These are phyloP conservation scores for Pythium phragmitis DNA, from an alignment of 352 stramenopile species.

Conservation along the genomic window DNA sequence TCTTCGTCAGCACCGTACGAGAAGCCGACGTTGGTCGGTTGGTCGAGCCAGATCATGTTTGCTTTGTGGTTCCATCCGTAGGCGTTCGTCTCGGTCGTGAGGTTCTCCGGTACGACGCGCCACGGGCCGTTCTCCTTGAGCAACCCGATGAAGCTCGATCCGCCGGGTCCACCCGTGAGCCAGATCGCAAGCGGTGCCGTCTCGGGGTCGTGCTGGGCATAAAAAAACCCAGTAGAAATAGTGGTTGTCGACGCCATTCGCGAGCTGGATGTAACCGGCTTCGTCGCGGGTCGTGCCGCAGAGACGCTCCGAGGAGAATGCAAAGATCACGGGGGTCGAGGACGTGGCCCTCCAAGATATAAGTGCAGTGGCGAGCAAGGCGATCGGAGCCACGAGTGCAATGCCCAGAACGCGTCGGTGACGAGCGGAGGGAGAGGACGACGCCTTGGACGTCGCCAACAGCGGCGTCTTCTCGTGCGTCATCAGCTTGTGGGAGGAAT, in stretches of 20 bases:
- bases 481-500: neutral
- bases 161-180: conserved; percentile 49
- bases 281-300: conserved; percentile 42
- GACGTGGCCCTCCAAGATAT: neutral
- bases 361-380: neutral
- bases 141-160: conserved; percentile 35
- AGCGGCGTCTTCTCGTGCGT: neutral
- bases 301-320: conserved; percentile 24
- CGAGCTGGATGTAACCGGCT: conserved; percentile 51
- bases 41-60: conserved; percentile 56
- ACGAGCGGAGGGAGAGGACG: neutral
- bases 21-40: conserved; percentile 41
- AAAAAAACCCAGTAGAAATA: conserved; percentile 77
- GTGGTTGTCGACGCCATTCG: conserved; percentile 48
- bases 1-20: conserved; percentile 35
- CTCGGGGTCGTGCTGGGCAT: conserved; percentile 34
- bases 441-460: neutral
- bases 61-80: conserved; percentile 47
- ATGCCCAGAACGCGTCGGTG: neutral
- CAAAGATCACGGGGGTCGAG: neutral
- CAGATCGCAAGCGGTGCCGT: conserved; percentile 42
- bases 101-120: conserved; percentile 30
- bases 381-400: neutral
- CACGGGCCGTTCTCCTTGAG: conserved; percentile 54
- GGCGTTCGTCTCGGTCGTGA: conserved; percentile 34